Evolutionary conservation across 805 yeast genomes (phyloP).

Genomic region (Alloascoidea africana): DNA sequence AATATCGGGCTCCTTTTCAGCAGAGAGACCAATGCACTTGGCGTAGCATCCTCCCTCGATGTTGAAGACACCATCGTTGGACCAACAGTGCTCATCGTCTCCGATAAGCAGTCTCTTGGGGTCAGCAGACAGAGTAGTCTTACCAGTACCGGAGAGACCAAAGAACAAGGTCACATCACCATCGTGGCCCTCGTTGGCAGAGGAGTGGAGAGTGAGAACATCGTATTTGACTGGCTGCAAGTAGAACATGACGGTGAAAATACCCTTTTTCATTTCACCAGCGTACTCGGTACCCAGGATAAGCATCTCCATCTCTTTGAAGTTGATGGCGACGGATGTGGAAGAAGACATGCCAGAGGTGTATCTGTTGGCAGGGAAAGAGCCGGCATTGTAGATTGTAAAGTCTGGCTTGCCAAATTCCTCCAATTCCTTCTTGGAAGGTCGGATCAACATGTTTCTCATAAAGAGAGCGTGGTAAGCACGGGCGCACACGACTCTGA

Average conservation of each 20-base stretch:
- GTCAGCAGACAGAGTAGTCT: conserved; percentile 93
- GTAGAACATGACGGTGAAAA: conserved; percentile 97
- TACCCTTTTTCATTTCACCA: conserved; percentile 99
- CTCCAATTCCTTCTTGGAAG: conserved; percentile 76
- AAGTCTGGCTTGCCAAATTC: conserved; percentile 95
- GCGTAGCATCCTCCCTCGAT: conserved; percentile 99
- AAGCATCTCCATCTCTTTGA: conserved; percentile 97
- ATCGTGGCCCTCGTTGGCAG: conserved; percentile 80
- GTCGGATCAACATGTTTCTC: conserved; percentile 96
- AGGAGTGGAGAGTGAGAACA: conserved; percentile 87
- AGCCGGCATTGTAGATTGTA: conserved; percentile 97
- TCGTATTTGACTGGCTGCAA: conserved; percentile 90
- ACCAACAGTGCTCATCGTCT: conserved; percentile 99
- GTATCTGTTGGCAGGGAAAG: conserved; percentile 93
- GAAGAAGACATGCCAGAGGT: conserved; percentile 96
- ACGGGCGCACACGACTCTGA: conserved; percentile 91
- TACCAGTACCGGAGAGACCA: conserved; percentile 96
- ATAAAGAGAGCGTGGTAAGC: conserved; percentile 97
- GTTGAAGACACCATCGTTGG: conserved; percentile 95
- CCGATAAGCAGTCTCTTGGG: conserved; percentile 90
- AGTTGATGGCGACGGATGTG: conserved; percentile 91
- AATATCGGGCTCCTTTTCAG: conserved; percentile 95
- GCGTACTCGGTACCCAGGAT: conserved; percentile 98
- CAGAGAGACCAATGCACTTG: conserved; percentile 79
- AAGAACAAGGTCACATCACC: conserved; percentile 91